phyloP scores from a whole-genome alignment of 2,329 filamentous ascomycete genomes.

The Neurospora sp. region DNA sequence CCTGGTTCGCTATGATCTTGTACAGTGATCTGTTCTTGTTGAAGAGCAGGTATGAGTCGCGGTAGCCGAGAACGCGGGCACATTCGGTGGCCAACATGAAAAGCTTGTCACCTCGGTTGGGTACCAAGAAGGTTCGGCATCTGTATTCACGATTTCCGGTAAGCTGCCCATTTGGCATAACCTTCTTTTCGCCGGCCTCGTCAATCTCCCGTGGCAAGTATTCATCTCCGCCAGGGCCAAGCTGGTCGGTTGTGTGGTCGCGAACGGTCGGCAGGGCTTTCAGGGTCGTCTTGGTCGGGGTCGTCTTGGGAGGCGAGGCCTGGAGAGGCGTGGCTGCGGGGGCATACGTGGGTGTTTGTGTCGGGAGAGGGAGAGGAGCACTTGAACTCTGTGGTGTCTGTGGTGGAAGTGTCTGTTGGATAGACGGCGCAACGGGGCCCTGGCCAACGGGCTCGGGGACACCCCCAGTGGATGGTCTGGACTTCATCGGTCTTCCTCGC shows the following conservation, averaged over 20 bases:
- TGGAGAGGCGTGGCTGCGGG: slow-evolving; percentile 29
- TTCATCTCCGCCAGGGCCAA: slow-evolving; percentile 81
- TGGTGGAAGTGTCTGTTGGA: slow-evolving; percentile 23
- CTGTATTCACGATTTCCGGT: slow-evolving; percentile 78
- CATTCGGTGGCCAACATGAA: slow-evolving; percentile 99
- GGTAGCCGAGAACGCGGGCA: slow-evolving; percentile 82
- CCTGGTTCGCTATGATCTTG: slow-evolving; percentile 95
- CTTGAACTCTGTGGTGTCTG: slow-evolving; percentile 44
- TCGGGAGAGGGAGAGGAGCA: slow-evolving; percentile 24
- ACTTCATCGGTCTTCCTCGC: slow-evolving; percentile 54
- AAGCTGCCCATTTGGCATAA: slow-evolving; percentile 71
- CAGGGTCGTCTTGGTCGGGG: slow-evolving; percentile 71
- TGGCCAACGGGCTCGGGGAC: slow-evolving; percentile 49
- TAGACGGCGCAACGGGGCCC: slow-evolving; percentile 32
- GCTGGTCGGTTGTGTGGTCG: slow-evolving; percentile 94
- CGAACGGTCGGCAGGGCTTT: slow-evolving; percentile 93
- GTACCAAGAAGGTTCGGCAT: slow-evolving; percentile 87
- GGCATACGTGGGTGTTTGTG: slow-evolving; percentile 44
- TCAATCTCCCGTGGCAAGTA: slow-evolving; percentile 91
- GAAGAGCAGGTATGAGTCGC: slow-evolving; percentile 96
- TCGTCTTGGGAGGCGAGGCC: slow-evolving; percentile 61
- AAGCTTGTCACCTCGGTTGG: slow-evolving; percentile 80
- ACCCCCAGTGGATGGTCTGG: slow-evolving; percentile 34
- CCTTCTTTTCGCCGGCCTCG: slow-evolving; percentile 89
- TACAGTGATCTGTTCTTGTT: slow-evolving; percentile 95